Percentiles rank a stretch among this genome's conserved stretches.
These are phyloP conservation scores for Incumbomyces lentus DNA, from an alignment of 2,329 filamentous ascomycete species.

Conservation along the genomic window DNA sequence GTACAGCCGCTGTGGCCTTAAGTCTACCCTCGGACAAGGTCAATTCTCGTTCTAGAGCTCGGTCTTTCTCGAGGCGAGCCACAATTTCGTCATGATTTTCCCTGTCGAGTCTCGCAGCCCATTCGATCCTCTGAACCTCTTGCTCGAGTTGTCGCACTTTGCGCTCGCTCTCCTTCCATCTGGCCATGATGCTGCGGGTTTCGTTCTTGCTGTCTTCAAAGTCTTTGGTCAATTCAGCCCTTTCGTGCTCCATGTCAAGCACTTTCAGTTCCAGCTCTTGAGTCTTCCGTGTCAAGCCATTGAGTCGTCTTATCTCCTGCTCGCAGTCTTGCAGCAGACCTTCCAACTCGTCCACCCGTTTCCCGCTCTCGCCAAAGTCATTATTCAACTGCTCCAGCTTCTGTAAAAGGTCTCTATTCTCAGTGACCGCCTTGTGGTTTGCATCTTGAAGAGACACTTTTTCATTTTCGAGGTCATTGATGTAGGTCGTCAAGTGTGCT, in stretches of 20 bases:
- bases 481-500: constrained; percentile 53
- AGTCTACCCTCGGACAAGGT: constrained; percentile 68
- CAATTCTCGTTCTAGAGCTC: constrained; percentile 71
- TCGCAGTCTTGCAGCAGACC: constrained; percentile 67
- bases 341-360: constrained; percentile 65
- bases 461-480: constrained; percentile 64
- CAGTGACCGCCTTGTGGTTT: constrained; percentile 69
- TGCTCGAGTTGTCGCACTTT: constrained; percentile 70
- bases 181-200: constrained; percentile 64
- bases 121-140: constrained; percentile 80
- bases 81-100: constrained; percentile 74
- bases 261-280: constrained; percentile 73
- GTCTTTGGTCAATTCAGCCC: constrained; percentile 59
- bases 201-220: constrained; percentile 61
- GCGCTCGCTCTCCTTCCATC: constrained; percentile 78
- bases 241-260: constrained; percentile 67
- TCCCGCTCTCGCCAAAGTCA: constrained; percentile 68
- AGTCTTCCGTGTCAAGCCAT: constrained; percentile 62
- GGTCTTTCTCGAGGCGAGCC: constrained; percentile 70
- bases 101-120: constrained; percentile 67
- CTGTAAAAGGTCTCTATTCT: constrained; percentile 70
- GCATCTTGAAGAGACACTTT: constrained; percentile 64
- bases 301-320: constrained; percentile 63
- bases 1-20: constrained; percentile 62
- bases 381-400: constrained; percentile 78